Percentiles rank a stretch among this genome's conserved stretches.
These are phyloP conservation scores for Obelidium mucronatum DNA, from an alignment of 192 early-diverging fungal species.

Conservation along the genomic window DNA sequence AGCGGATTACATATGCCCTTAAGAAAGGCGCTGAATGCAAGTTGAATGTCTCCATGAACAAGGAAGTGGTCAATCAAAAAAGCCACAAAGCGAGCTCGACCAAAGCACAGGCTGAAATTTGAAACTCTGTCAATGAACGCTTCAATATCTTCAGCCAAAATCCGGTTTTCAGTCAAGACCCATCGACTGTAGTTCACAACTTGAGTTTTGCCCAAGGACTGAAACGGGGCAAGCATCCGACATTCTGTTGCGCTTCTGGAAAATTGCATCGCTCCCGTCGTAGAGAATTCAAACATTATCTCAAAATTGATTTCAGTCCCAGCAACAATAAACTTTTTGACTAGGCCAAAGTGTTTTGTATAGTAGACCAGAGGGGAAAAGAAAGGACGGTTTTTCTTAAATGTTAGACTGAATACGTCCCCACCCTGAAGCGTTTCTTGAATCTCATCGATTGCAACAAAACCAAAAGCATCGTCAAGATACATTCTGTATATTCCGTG, in stretches of 20 bases:
- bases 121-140: slow-evolving; percentile 27
- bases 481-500: neutral
- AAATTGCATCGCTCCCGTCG: slow-evolving; percentile 39
- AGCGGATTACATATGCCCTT: slow-evolving; percentile 17
- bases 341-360: slow-evolving; percentile 36
- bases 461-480: neutral
- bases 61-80: slow-evolving; percentile 39
- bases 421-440: neutral
- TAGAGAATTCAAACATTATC: slow-evolving; percentile 29
- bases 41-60: slow-evolving; percentile 19
- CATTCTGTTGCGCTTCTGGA: neutral
- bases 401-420: neutral
- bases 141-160: slow-evolving; percentile 9
- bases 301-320: slow-evolving; percentile 45
- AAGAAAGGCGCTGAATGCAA: slow-evolving; percentile 38
- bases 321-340: slow-evolving; percentile 34
- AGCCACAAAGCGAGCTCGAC: slow-evolving; percentile 39
- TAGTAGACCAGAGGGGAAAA: slow-evolving; percentile 39
- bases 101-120: slow-evolving; percentile 34
- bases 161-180: slow-evolving; percentile 27
- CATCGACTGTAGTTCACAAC: slow-evolving; percentile 31
- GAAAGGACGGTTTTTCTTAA: slow-evolving; percentile 28
- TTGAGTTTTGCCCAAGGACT: slow-evolving; percentile 18
- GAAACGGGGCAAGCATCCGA: slow-evolving; percentile 15
- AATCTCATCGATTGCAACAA: slow-evolving; percentile 5